Base-by-base conservation (phyloP, 768 basidiomycete genomes). In the Trametes cingulata region DNA sequence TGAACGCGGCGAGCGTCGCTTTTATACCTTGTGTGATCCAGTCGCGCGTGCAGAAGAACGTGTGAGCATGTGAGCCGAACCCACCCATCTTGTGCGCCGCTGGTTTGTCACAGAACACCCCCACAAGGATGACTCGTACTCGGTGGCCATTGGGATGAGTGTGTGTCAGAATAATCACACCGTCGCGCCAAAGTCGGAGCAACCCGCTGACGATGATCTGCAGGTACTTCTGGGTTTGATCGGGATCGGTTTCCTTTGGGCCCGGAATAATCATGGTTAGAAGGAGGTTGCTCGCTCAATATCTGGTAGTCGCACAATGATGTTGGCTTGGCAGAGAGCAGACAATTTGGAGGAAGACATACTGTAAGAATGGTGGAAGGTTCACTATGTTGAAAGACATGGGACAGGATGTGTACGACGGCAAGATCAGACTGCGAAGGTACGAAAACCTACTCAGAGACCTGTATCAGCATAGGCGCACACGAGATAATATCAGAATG, bases 71-170 rank as follows among this genome's bases (percentile, higher is more conserved):
- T 0, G 71, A 67, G 0, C 69, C 72, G 46, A 70, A 74, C 0
- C 73, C 72, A 3, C 66, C 68, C 0, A 74, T 22, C 49, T 77
- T 77, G 52, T 74, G 73, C 0, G 72, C 73, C 2, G 76, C 77
- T 1, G 76, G 77, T 46, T 77, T 75, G 51, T 77, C 73, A 42
- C 77, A 78, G 6, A 73, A 62, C 9, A 78, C 62, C 0, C 70
- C 73, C 5, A 76, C 68, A 0, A 77, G 62, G 1, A 72, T 67
- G 3, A 76, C 67, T 0, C 74, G 67, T 7, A 76, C 68, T 0
- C 67, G 67, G 0, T 72, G 69, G 0, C 75, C 73, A 4, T 69
- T 36, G 8, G 61, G 51, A 25, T 13, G 24, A 0, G 1, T 46
- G 24, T 66, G 24, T 1, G 62, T 63, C 5, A n/a, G 52, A 1